phyloP scores from a whole-genome alignment of 768 basidiomycete species.

The Tricholoma terreum region DNA sequence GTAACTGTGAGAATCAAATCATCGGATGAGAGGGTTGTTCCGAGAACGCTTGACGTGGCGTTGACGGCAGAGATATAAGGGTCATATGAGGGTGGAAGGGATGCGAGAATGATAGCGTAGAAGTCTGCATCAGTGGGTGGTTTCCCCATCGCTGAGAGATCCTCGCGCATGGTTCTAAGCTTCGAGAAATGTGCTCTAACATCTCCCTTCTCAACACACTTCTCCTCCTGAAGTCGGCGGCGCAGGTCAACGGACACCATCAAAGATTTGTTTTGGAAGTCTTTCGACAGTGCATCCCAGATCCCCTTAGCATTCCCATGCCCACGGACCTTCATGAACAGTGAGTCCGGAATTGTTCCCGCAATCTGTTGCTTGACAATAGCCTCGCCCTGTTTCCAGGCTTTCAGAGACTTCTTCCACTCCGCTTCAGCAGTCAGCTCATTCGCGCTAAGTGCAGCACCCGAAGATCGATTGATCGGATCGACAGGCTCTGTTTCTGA shows the following conservation, averaged over 20 bases:
- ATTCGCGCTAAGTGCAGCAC: not conserved
- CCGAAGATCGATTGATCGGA: too few species aligned
- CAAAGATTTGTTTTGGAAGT: conserved; percentile 20
- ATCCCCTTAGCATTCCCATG: conserved; percentile 18
- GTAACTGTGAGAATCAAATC: conserved; percentile 20
- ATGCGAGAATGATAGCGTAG: too few species aligned
- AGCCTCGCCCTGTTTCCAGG: conserved; percentile 24
- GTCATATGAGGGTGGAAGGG: conserved; percentile 33
- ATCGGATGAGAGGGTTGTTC: conserved; percentile 19
- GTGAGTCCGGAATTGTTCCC: too few species aligned
- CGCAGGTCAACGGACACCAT: conserved; percentile 29
- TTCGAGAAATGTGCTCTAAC: too few species aligned
- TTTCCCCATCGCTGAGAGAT: too few species aligned
- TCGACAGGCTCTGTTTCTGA: too few species aligned
- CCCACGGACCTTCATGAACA: conserved; percentile 26
- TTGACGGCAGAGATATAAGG: conserved; percentile 27
- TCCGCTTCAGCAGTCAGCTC: not conserved
- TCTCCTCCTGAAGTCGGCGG: too few species aligned
- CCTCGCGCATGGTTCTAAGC: too few species aligned
- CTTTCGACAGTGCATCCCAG: too few species aligned
- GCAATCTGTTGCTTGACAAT: too few species aligned
- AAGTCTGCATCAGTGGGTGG: too few species aligned
- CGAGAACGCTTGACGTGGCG: conserved; percentile 18
- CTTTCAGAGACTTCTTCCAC: conserved; percentile 20
- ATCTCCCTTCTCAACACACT: too few species aligned